phyloP scores from a whole-genome alignment of 768 basidiomycete genomes.

The Tylopilus rubrobrunneus region DNA sequence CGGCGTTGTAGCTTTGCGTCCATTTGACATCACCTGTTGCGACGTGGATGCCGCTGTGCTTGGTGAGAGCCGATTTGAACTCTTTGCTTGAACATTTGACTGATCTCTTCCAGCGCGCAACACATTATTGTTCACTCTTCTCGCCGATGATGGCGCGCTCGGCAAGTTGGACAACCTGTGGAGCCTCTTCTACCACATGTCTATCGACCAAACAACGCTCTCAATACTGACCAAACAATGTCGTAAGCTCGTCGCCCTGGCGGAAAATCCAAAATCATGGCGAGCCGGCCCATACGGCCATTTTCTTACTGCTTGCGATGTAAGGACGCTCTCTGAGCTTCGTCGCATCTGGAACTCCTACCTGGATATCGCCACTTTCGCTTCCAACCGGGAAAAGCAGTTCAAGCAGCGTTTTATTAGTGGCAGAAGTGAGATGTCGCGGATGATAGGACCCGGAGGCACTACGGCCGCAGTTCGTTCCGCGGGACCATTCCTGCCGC shows the following conservation, averaged over 20 bases:
- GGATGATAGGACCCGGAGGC: neutral
- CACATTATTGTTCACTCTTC: conserved; percentile 21
- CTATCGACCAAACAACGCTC: conserved; percentile 17
- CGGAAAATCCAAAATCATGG: conserved; percentile 18
- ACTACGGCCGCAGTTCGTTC: conserved; percentile 21
- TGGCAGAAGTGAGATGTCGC: conserved; percentile 9
- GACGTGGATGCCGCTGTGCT: conserved; percentile 28
- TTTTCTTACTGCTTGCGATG: conserved; percentile 20
- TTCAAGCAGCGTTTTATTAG: conserved; percentile 10
- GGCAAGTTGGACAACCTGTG: conserved; percentile 18
- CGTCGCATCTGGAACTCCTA: conserved; percentile 22
- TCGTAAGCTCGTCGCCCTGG: conserved; percentile 22
- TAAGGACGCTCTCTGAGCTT: conserved; percentile 18
- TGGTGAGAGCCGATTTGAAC: conserved; percentile 9
- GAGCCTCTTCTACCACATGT: conserved; percentile 26
- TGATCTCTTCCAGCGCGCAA: conserved; percentile 23
- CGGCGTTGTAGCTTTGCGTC: conserved; percentile 7
- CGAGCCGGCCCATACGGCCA: conserved; percentile 23
- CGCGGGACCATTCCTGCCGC: conserved; percentile 21
- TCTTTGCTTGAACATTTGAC: neutral
- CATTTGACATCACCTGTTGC: conserved; percentile 28
- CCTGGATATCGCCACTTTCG: conserved; percentile 2
- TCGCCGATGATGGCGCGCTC: conserved; percentile 17
- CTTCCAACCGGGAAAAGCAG: conserved; percentile 2
- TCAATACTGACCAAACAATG: conserved; percentile 22